phyloP scores from a whole-genome alignment of 2,329 filamentous ascomycete genomes.

The Pseudopyricularia cyperi region DNA sequence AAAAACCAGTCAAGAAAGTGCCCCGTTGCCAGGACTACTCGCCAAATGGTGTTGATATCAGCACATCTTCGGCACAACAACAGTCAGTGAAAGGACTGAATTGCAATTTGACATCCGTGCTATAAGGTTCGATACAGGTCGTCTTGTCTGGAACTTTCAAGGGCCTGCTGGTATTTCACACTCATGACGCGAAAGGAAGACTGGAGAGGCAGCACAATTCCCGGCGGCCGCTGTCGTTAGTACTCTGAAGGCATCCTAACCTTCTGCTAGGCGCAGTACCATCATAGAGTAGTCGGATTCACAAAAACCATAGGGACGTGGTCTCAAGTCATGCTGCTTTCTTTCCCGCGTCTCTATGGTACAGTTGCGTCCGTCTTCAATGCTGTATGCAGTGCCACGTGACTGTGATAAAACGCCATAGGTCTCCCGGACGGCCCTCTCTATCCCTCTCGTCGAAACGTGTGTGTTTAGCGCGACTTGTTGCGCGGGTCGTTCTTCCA shows the following conservation, averaged over 20 bases:
- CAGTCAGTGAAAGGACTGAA: conserved; percentile 66
- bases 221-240: neutral
- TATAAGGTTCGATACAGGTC: conserved; percentile 20
- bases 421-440: neutral
- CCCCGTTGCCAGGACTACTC: conserved; percentile 23
- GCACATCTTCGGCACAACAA: conserved; percentile 99
- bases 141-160: neutral
- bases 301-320: neutral
- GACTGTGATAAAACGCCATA: neutral
- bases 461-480: conserved; percentile 32
- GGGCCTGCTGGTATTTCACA: neutral
- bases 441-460: conserved; percentile 7
- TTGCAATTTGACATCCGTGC: conserved; percentile 99
- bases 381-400: neutral
- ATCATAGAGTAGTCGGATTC: neutral
- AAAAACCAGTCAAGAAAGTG: neutral
- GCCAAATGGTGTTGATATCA: conserved; percentile 48
- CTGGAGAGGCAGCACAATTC: neutral
- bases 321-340: neutral
- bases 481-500: conserved; percentile 97
- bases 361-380: conserved; percentile 2
- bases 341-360: conserved; percentile 3
- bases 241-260: neutral
- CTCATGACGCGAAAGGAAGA: neutral
- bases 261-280: neutral